These are phyloP conservation scores for Irpex sp. DNA, from an alignment of 1,284 basidiomycete species.

Conservation along the genomic window DNA sequence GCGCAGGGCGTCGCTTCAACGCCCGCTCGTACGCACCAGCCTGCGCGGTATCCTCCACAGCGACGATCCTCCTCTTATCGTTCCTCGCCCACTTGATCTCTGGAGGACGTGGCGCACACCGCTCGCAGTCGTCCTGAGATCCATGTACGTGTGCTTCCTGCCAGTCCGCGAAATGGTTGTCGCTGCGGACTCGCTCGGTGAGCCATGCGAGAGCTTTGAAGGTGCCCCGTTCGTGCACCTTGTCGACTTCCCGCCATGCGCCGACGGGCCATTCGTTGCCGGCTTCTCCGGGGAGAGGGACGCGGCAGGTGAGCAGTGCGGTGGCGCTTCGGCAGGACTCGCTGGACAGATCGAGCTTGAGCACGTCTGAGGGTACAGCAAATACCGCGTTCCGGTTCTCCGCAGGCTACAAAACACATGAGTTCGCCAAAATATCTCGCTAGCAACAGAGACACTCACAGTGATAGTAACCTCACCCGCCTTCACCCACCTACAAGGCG, in stretches of 20 bases:
- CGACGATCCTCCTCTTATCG: constrained; percentile 56
- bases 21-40: constrained; percentile 87
- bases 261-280: constrained; percentile 77
- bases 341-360: constrained; percentile 51
- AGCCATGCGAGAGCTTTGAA: constrained; percentile 86
- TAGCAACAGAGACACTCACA: constrained; percentile 36
- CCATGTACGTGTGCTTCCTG: constrained; percentile 41
- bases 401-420: constrained; percentile 41
- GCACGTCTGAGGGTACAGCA: constrained; percentile 52
- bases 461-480: constrained; percentile 42
- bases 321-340: constrained; percentile 72
- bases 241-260: constrained; percentile 79
- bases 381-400: constrained; percentile 59
- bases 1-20: constrained; percentile 82
- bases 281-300: constrained; percentile 64
- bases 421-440: too few relatives aligned
- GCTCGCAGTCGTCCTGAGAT: constrained; percentile 50
- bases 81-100: constrained; percentile 68
- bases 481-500: constrained; percentile 66
- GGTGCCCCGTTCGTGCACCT: constrained; percentile 77
- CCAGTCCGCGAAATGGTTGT: constrained; percentile 67
- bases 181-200: constrained; percentile 75
- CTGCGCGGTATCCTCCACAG: constrained; percentile 80
- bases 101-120: constrained; percentile 81
- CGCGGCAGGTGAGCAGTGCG: constrained; percentile 75